These are phyloP conservation scores for Hibiscus syriacus DNA, from an alignment of 345 rosid genomes.

Conservation along the genomic window DNA sequence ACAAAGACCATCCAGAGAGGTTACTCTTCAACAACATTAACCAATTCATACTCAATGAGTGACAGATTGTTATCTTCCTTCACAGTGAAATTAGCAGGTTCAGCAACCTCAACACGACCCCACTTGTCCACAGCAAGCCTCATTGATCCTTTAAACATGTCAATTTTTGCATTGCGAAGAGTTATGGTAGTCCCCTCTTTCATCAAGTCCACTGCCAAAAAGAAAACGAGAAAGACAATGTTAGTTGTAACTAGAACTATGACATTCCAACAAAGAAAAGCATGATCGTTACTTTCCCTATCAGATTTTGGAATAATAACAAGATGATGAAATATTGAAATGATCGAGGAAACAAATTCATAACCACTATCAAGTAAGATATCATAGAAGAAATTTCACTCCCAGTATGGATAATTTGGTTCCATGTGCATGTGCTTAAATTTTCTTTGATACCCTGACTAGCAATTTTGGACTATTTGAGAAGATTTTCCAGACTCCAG, in stretches of 20 bases:
- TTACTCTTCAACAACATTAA: conserved; percentile 58
- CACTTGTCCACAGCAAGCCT: conserved; percentile 70
- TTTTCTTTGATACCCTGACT: not conserved
- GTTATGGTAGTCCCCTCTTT: conserved; percentile 55
- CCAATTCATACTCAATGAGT: conserved; percentile 59
- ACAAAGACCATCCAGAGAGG: conserved; percentile 1
- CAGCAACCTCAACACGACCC: conserved; percentile 54
- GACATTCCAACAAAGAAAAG: not conserved
- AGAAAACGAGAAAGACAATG: not conserved
- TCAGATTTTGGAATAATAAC: not conserved
- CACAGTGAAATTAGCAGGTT: conserved; percentile 59
- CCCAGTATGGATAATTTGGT: not conserved
- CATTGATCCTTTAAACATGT: conserved; percentile 76
- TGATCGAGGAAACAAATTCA: conserved; percentile 1
- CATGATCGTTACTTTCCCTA: not conserved
- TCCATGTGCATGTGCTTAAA: not conserved
- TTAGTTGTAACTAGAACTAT: not conserved
- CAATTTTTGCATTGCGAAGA: conserved; percentile 65
- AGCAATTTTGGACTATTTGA: not conserved
- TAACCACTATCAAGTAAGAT: not conserved
- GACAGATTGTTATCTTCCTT: conserved; percentile 76
- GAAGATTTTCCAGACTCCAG: not conserved
- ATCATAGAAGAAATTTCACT: no score
- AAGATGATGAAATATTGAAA: not conserved
- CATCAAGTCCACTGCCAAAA: conserved; percentile 63